Percentiles rank a stretch among this genome's conserved stretches.
These are phyloP conservation scores for Calycina herbarum DNA, from an alignment of 2,329 filamentous ascomycete species.

Conservation along the genomic window DNA sequence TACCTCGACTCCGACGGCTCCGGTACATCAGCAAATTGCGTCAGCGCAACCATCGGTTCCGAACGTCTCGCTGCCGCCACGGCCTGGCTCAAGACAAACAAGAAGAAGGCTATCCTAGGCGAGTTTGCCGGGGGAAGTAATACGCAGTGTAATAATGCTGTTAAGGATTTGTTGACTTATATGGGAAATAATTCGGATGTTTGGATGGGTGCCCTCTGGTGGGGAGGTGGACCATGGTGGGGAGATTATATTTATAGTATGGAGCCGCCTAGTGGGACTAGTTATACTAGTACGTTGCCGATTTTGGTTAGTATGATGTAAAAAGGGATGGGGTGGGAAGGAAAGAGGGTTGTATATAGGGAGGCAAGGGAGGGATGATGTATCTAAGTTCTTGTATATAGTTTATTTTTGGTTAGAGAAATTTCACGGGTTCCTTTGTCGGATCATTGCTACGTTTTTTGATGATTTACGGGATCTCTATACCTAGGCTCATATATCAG, in stretches of 20 bases:
- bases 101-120: slow-evolving; percentile 53
- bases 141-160: slow-evolving; percentile 47
- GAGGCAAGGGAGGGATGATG: background rate
- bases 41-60: slow-evolving; percentile 52
- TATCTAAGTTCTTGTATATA: slow-evolving; percentile 2
- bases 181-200: slow-evolving; percentile 51
- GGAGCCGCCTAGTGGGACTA: slow-evolving; percentile 48
- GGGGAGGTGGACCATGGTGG: slow-evolving; percentile 55
- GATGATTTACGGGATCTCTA: no score
- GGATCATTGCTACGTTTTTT: no score
- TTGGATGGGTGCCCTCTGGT: slow-evolving; percentile 52
- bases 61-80: slow-evolving; percentile 53
- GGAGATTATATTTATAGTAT: slow-evolving; percentile 48
- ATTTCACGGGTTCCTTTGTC: no score
- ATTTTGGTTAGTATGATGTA: slow-evolving; percentile 14
- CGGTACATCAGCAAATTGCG: slow-evolving; percentile 51
- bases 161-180: slow-evolving; percentile 50
- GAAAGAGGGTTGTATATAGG: background rate
- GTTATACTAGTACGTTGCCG: slow-evolving; percentile 27
- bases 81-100: slow-evolving; percentile 53
- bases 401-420: background rate
- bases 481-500: no score
- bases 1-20: slow-evolving; percentile 58
- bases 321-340: background rate
- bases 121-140: slow-evolving; percentile 57